Evolutionary conservation across 1,284 basidiomycete species (phyloP).

Genomic region (Leccinum colubrinum): DNA sequence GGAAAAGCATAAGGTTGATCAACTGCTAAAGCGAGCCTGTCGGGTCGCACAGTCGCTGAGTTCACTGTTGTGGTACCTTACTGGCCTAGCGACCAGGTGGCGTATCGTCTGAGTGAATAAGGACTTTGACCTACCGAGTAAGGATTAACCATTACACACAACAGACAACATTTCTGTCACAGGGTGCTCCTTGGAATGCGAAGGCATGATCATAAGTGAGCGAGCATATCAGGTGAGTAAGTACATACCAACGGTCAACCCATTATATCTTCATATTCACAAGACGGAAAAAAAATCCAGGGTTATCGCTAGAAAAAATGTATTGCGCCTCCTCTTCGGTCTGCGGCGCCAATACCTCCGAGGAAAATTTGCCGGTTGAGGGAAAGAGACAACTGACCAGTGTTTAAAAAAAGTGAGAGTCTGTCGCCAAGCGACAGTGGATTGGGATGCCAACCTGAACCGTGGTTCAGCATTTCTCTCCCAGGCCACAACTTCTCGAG

Average conservation of each 20-base stretch:
- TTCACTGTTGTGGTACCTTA: background rate
- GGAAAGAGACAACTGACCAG: background rate
- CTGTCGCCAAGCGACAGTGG: background rate
- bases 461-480: slow-evolving; percentile 1
- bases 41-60: background rate
- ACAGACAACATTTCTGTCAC: background rate
- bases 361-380: background rate
- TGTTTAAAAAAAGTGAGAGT: background rate
- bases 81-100: background rate
- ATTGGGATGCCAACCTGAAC: background rate
- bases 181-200: background rate
- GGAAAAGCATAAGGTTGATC: background rate
- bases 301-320: background rate
- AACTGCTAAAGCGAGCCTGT: background rate
- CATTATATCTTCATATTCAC: background rate
- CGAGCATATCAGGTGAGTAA: background rate
- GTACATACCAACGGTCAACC: background rate
- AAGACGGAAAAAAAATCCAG: background rate
- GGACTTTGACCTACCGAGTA: background rate
- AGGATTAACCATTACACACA: too few relatives aligned
- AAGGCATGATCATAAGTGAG: background rate
- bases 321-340: background rate
- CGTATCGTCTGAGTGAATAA: background rate
- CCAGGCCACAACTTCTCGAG: background rate
- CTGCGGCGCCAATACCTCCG: background rate